Conservation (phyloP, 208 protist genomes). For the Trypanosoma mega region DNA sequence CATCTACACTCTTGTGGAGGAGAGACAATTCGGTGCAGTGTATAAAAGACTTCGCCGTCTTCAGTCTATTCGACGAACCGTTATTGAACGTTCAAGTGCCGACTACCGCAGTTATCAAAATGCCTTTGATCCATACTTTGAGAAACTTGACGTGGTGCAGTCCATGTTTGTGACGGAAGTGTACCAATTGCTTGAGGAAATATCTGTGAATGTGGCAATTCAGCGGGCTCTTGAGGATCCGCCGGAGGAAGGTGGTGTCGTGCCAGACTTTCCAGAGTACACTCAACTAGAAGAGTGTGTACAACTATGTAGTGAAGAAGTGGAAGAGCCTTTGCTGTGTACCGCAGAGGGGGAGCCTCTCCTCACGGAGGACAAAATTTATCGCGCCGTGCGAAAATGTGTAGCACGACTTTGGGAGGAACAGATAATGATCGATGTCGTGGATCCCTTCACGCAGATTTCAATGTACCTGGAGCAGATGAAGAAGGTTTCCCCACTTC, state of each 20-base stretch:
- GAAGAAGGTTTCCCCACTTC: constrained; percentile 80
- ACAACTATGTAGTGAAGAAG: constrained; percentile 61
- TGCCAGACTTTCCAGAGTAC: constrained; percentile 43
- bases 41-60: constrained; percentile 65
- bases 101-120: constrained; percentile 60
- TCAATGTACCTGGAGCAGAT: constrained; percentile 80
- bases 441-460: constrained; percentile 70
- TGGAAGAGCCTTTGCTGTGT: constrained; percentile 46
- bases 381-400: constrained; percentile 49
- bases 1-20: constrained; percentile 57
- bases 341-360: constrained; percentile 53
- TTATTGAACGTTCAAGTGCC: constrained; percentile 56
- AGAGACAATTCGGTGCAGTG: constrained; percentile 54
- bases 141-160: constrained; percentile 75
- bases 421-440: constrained; percentile 78
- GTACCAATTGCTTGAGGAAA: constrained; percentile 58
- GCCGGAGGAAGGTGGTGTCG: constrained; percentile 20
- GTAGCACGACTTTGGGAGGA: constrained; percentile 75
- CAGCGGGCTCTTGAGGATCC: constrained; percentile 73
- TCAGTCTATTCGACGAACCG: constrained; percentile 71
- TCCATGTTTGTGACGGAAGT: constrained; percentile 69
- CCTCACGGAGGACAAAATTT: constrained; percentile 58
- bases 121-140: constrained; percentile 89
- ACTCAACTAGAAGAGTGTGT: constrained; percentile 75
- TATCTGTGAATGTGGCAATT: constrained; percentile 70